Base-by-base conservation (phyloP, 805 yeast species). In the Metschnikowia arizonensis region DNA sequence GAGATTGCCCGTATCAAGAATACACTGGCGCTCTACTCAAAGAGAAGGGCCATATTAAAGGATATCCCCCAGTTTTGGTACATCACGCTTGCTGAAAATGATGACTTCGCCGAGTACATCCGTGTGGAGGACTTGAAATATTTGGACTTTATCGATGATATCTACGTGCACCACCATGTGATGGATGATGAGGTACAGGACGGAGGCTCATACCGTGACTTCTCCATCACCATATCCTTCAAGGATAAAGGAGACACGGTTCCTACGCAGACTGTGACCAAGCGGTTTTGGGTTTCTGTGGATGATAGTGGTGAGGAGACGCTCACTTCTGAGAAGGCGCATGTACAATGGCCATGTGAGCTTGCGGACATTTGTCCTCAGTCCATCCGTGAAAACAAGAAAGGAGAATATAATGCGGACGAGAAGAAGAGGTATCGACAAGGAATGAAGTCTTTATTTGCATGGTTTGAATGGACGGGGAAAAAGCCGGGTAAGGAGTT, bases 381-480 rank as follows among this genome's bases (percentile, higher is more conserved):
- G 2, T 54, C 63, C 37, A 74, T 83, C 35, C 70, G 72, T 40
- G 42, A 45, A n/a, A 53, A 50, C 17, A 58, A 59, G 45, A 60
- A 58, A 11, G 60, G 60, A 17, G 69, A 72, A 25, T 66, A 79
- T 35, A 54, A 70, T n/a, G 50, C 62, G 17, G 78, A 74, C 17
- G 82, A 80, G 34, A 83, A 83, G 62, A 80, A 75, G 55, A 68
- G 70, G 45, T 84, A 84, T 58, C 66, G 90, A 47, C 58, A 72
- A 15, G 90, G 90, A 4, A 83, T 83, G 88, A 82, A 83, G 58
- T 81, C 91, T 11, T 84, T 91, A 57, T 90, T 91, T 63, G 83
- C 88, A 5, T 90, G 90, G 83, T 90, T 89, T 60, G 69, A 72
- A 39, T 89, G 95, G 90, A 84, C 93, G 0, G 96, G 95, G 0